Base-by-base conservation (phyloP, 129 eudicot genomes). In the Erigeron canadensis region DNA sequence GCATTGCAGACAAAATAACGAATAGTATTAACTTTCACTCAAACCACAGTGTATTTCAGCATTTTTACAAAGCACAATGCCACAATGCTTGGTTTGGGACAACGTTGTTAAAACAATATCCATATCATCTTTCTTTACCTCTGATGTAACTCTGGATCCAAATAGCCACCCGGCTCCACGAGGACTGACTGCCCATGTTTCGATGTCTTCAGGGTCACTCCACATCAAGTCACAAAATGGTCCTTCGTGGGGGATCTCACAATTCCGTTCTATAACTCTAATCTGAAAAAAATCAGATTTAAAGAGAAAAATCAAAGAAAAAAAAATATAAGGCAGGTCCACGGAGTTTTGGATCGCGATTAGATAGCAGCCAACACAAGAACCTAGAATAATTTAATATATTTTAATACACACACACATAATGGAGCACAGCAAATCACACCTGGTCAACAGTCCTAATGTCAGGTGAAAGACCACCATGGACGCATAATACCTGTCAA, bases 191-290 rank as follows among this genome's bases (percentile, higher is more conserved):
- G 99, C 97, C 99, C 99, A 94, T 17, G 99, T 94, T 77, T 94
- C 99, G 59, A 94, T 94, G 73, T 94, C 99, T 90, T 94, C 99
- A 78, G 99, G 99, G 59, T 94, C 99, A 81, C 99, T 94, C 99
- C 99, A 94, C 99, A 94, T 94, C 21, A 94, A 85, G 72, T 94
- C 99, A 82, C 99, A 94, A 75, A 94, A 94, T 0, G 99, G 97
- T 37, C 99, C 99, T 79, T 94, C 99, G 71, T 94, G 99, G 18
- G 99, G 97, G 58, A 94, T 94, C 82, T 94, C 99, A 86, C 97
- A 94, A 70, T 94, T 94, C 62, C 99, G 82, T 38, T 94, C 99
- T 64, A 94, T 81, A 9, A 94, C 89, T 75, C 99, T 85, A 68
- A 94, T 94, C 99, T 94, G 87, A 58, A 63, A 78, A 58, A 63